Percentiles rank a stretch among this genome's conserved stretches.
Conservation (phyloP, 805 yeast genomes). For the Hemisphaericaspora nanyangensis region DNA sequence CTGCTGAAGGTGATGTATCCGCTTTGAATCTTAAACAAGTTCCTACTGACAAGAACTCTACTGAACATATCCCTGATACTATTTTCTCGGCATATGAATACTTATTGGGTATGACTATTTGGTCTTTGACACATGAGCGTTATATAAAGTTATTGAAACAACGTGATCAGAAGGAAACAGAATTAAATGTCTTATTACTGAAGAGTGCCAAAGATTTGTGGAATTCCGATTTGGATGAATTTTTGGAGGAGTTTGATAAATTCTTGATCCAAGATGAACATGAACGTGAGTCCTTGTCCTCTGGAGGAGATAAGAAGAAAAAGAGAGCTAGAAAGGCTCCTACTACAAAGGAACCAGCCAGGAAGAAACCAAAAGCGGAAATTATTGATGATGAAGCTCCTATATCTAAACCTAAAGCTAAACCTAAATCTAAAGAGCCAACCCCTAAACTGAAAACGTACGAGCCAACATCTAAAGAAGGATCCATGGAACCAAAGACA, state of each 20-base stretch:
- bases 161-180: slow-evolving; percentile 66
- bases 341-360: slow-evolving; percentile 9
- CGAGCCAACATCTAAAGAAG: slow-evolving; percentile 6
- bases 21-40: slow-evolving; percentile 7
- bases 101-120: slow-evolving; percentile 84
- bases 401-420: neutral
- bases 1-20: slow-evolving; percentile 22
- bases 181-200: slow-evolving; percentile 60
- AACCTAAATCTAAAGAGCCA: slow-evolving; percentile 6
- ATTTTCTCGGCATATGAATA: slow-evolving; percentile 74
- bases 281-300: slow-evolving; percentile 49
- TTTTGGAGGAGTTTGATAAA: slow-evolving; percentile 59
- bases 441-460: slow-evolving; percentile 8
- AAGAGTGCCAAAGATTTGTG: slow-evolving; percentile 84
- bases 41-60: slow-evolving; percentile 16
- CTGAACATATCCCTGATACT: slow-evolving; percentile 48
- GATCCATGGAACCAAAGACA: slow-evolving; percentile 2
- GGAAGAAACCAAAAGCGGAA: slow-evolving; percentile 11
- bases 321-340: slow-evolving; percentile 19
- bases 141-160: slow-evolving; percentile 77
- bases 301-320: slow-evolving; percentile 42
- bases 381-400: neutral
- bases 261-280: slow-evolving; percentile 65
- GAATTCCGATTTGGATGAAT: slow-evolving; percentile 77
- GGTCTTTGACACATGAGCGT: slow-evolving; percentile 89